phyloP scores from a whole-genome alignment of 768 basidiomycete genomes.

The Suillus weaverae region DNA sequence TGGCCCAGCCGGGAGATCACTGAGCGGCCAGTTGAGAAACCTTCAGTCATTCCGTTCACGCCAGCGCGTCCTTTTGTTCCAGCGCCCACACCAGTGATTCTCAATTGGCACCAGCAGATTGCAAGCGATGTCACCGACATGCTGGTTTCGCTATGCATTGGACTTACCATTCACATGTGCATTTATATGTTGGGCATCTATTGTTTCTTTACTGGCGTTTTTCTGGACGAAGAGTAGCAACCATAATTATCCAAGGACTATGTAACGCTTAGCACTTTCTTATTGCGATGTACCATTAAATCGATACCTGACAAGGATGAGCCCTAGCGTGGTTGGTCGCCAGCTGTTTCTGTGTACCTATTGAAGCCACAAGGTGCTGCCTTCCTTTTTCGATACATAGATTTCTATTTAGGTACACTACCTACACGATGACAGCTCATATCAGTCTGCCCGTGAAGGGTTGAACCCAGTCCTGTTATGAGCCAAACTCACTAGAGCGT shows the following conservation, averaged over 20 bases:
- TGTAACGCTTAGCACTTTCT: neutral
- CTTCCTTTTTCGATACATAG: conserved; percentile 1
- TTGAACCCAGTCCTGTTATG: no score
- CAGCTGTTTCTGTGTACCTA: neutral
- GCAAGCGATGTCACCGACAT: conserved; percentile 32
- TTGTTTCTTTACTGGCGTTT: conserved; percentile 20
- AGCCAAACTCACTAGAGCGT: no score
- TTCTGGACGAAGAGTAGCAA: neutral
- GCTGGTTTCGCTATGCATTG: conserved; percentile 23
- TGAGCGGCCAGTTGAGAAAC: neutral
- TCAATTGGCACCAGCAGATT: conserved; percentile 18
- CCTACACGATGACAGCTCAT: neutral
- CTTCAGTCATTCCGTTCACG: neutral
- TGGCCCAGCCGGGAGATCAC: conserved; percentile 17
- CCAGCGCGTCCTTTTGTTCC: neutral
- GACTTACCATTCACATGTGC: conserved; percentile 27
- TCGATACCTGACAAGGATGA: neutral
- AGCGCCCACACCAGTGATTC: conserved; percentile 14
- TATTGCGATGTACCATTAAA: neutral
- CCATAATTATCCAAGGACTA: neutral
- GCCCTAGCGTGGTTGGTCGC: neutral
- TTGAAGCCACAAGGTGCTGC: neutral
- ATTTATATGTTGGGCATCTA: conserved; percentile 30
- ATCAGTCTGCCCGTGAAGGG: neutral
- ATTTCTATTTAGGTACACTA: neutral